Percentiles rank a stretch among this genome's conserved stretches.
phyloP scores from a whole-genome alignment of 768 basidiomycete species.

The Tylopilus intermedius region DNA sequence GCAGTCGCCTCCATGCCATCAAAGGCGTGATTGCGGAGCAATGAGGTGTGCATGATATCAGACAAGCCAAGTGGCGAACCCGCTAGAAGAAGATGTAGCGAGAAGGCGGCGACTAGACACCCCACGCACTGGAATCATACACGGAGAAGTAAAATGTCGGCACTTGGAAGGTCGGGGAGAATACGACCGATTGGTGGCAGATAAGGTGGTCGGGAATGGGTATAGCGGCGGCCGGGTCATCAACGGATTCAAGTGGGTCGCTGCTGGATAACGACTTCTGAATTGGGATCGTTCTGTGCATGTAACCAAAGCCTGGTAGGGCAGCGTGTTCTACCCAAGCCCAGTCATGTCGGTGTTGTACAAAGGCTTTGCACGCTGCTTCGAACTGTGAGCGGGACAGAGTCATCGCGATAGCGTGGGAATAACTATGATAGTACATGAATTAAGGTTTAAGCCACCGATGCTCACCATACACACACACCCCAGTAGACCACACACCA shows the following conservation, averaged over 20 bases:
- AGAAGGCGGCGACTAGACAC: slow-evolving; percentile 9
- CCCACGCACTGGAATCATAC: slow-evolving; percentile 59
- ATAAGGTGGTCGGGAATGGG: slow-evolving; percentile 33
- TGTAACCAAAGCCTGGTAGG: slow-evolving; percentile 40
- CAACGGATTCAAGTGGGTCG: slow-evolving; percentile 17
- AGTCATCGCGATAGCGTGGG: slow-evolving; percentile 39
- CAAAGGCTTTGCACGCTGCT: slow-evolving; percentile 49
- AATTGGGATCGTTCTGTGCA: slow-evolving; percentile 36
- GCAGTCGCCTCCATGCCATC: slow-evolving; percentile 42
- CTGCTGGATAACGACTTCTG: slow-evolving; percentile 4
- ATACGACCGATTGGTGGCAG: slow-evolving; percentile 64
- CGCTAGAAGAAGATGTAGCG: slow-evolving; percentile 37
- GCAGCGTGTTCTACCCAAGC: slow-evolving; percentile 57
- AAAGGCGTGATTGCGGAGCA: slow-evolving; percentile 52
- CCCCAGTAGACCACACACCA: slow-evolving; percentile 25
- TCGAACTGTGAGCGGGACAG: slow-evolving; percentile 58
- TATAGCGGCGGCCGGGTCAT: slow-evolving; percentile 39
- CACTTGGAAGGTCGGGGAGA: slow-evolving; percentile 74
- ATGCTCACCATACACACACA: slow-evolving; percentile 15
- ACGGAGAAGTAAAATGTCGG: slow-evolving; percentile 82
- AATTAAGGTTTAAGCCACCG: slow-evolving; percentile 63
- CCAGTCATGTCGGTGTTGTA: slow-evolving; percentile 46
- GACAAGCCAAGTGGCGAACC: slow-evolving; percentile 58
- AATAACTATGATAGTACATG: slow-evolving; percentile 35
- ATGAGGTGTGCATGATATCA: slow-evolving; percentile 50